Conservation (phyloP, 2,329 filamentous ascomycete species). For the Alternaria triticimaculans region DNA sequence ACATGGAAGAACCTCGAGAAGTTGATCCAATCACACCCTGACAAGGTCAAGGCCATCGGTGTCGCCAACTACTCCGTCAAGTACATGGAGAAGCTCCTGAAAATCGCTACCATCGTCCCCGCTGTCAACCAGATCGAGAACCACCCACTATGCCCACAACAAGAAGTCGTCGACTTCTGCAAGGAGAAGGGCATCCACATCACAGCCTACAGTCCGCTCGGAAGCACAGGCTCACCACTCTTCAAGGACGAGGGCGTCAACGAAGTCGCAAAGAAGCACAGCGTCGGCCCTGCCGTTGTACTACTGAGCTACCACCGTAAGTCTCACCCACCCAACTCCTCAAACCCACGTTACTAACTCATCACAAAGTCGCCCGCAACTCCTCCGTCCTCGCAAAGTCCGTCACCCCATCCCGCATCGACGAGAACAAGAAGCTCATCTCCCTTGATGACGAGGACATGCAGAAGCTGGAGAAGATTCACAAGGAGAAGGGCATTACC, state of each 20-base stretch:
- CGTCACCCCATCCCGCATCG: constrained; percentile 71
- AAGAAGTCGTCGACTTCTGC: constrained; percentile 74
- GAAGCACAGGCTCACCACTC: constrained; percentile 57
- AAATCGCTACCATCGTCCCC: constrained; percentile 67
- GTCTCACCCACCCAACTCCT: constrained; percentile 34
- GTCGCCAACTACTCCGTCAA: constrained; percentile 59
- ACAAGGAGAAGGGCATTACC: constrained; percentile 55
- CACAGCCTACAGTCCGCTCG: constrained; percentile 69
- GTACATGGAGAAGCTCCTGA: constrained; percentile 58
- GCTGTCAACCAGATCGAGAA: constrained; percentile 78
- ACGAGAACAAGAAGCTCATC: constrained; percentile 72
- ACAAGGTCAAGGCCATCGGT: constrained; percentile 58
- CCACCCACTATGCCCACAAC: constrained; percentile 73
- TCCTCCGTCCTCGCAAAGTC: constrained; percentile 77
- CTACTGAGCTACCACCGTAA: constrained; percentile 75
- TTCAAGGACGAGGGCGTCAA: constrained; percentile 57
- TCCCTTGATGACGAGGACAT: constrained; percentile 70
- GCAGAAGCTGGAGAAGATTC: constrained; percentile 55
- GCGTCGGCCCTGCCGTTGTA: constrained; percentile 60
- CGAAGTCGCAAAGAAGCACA: constrained; percentile 59
- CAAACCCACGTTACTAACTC: neutral
- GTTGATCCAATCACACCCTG: constrained; percentile 55
- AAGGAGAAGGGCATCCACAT: constrained; percentile 72
- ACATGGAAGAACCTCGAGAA: constrained; percentile 81
- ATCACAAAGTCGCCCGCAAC: constrained; percentile 66